Base-by-base conservation (phyloP, 2,329 filamentous ascomycete genomes). In the Polytolypa hystricis region DNA sequence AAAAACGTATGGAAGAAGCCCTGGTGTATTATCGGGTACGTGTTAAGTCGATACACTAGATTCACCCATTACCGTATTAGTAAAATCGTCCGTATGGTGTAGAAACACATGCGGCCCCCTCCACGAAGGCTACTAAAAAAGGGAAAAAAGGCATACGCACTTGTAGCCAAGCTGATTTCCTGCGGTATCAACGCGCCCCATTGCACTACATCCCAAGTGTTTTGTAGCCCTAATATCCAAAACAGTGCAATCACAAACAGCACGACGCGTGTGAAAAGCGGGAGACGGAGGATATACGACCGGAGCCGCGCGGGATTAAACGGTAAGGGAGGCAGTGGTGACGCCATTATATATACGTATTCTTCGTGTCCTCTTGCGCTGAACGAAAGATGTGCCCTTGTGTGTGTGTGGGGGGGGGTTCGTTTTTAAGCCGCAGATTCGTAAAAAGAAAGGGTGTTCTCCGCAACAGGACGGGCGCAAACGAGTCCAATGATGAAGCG, bases 41-140 rank as follows among this genome's bases (percentile, higher is more conserved):
- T 93, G 56, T 94, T 95, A 23, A 93, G 71, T 42, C 91, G 79
- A 61, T 95, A 89, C 66, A 93, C 87, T 94, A 57, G 35, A n/a
- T n/a, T n/a, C n/a, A n/a, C n/a, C n/a, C n/a, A n/a, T n/a, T n/a
- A n/a, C n/a, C n/a, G n/a, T n/a, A n/a, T n/a, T n/a, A n/a, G n/a
- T 15, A 28, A 23, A 20, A 25, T 27, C 12, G 5, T 12, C 16
- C 6, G 7, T n/a, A 16, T 18, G 20, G n/a, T n/a, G n/a, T n/a
- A n/a, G n/a, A n/a, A n/a, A n/a, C n/a, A n/a, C n/a, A n/a, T n/a
- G n/a, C n/a, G n/a, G n/a, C n/a, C 35, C 17, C 18, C 3, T 3
- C 8, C 10, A 21, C 15, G 11, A 11, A 28, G n/a, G 29, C 11
- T 8, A 29, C 30, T 11, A 11, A 20, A 39, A 20, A 30, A n/a